A percentile compares a stretch with the other conserved stretches of the same genome.
phyloP scores from a whole-genome alignment of 768 basidiomycete species.

The Macrolepiota albuminosa region DNA sequence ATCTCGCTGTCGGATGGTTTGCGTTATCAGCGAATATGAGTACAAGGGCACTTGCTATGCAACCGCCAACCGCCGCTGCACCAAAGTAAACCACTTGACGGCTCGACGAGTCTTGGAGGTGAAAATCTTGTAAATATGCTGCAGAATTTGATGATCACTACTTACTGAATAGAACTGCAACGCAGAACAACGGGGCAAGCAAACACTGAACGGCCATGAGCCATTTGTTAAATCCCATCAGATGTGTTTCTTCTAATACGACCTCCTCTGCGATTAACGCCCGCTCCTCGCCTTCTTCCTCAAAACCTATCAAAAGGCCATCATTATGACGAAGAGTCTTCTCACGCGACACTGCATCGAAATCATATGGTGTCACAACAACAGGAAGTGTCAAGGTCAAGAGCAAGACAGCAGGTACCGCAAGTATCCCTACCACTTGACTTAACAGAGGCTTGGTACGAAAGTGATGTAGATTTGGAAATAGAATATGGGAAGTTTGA shows the following conservation, averaged over 20 bases:
- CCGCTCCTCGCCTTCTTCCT: constrained; percentile 70
- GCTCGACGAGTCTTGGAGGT: constrained; percentile 35
- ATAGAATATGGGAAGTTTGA: constrained; percentile 58
- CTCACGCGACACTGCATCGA: constrained; percentile 29
- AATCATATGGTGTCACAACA: constrained; percentile 59
- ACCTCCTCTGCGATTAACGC: constrained; percentile 71
- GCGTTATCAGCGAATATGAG: constrained; percentile 58
- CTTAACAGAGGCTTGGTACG: constrained; percentile 63
- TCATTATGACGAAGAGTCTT: constrained; percentile 33
- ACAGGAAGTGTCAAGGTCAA: constrained; percentile 91
- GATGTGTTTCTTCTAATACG: constrained; percentile 63
- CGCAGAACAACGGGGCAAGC: constrained; percentile 76
- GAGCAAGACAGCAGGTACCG: constrained; percentile 80
- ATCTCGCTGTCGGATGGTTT: constrained; percentile 47
- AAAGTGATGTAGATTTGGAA: constrained; percentile 82
- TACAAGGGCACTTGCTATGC: constrained; percentile 50
- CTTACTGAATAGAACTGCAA: constrained; percentile 73
- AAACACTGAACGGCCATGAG: constrained; percentile 81
- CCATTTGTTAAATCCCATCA: constrained; percentile 71
- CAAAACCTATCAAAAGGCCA: constrained; percentile 58
- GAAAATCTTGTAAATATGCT: constrained; percentile 3
- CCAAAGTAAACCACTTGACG: constrained; percentile 49
- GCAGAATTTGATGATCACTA: constrained; percentile 10
- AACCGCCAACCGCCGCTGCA: constrained; percentile 50
- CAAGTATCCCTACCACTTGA: constrained; percentile 71